Evolutionary conservation across 2,329 filamentous ascomycete genomes (phyloP).

Genomic region (Ceratocystis cacaofunesta): DNA sequence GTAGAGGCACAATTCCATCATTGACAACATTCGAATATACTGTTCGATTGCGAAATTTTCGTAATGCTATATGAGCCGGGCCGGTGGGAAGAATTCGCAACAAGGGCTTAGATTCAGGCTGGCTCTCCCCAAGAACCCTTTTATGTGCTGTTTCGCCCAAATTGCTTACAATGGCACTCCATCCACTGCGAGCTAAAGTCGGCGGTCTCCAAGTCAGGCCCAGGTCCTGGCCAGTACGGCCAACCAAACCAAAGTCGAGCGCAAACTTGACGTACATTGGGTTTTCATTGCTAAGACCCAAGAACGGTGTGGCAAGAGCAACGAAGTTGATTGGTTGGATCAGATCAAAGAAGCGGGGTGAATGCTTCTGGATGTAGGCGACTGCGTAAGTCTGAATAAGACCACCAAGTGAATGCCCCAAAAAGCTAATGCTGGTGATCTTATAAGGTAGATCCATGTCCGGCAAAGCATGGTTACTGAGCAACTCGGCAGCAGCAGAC

Average conservation of each 20-base stretch:
- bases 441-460: conserved; percentile 43
- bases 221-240: conserved; percentile 88
- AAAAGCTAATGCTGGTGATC: conserved; percentile 88
- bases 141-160: conserved; percentile 54
- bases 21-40: conserved; percentile 96
- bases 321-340: conserved; percentile 88
- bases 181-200: conserved; percentile 69
- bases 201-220: conserved; percentile 89
- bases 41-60: conserved; percentile 79
- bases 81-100: conserved; percentile 80
- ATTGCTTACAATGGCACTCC: conserved; percentile 74
- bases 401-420: conserved; percentile 82
- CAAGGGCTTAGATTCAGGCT: conserved; percentile 76
- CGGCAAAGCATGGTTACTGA: conserved; percentile 24
- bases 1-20: conserved; percentile 85
- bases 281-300: conserved; percentile 93
- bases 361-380: conserved; percentile 93
- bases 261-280: conserved; percentile 95
- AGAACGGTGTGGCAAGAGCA: conserved; percentile 68
- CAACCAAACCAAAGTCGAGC: conserved; percentile 86
- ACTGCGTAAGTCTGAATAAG: conserved; percentile 87
- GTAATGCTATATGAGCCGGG: conserved; percentile 72
- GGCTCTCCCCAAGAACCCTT: conserved; percentile 41
- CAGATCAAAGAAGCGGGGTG: conserved; percentile 71
- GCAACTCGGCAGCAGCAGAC: background rate